Evolutionary conservation across 805 yeast species (phyloP), one percentile per base, ranked within the genome.

Genomic region (Zygotorulaspora chibaensis): DNA sequence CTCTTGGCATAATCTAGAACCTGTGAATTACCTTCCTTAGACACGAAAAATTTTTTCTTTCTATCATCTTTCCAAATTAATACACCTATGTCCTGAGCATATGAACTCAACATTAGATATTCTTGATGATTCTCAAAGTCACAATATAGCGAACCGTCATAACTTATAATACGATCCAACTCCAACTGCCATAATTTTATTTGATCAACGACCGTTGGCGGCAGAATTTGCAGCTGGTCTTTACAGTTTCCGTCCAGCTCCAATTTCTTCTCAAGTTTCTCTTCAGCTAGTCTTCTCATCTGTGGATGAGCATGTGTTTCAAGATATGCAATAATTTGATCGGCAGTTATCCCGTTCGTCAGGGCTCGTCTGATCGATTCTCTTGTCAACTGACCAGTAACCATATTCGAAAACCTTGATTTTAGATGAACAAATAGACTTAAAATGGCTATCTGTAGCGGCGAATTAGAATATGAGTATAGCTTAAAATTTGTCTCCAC

Each of bases 141-240:
- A 46, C 87, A 83, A 68, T 87, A 93, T 38, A 93, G 66, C 48
- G 83, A 89, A 0, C 99, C 99, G 25, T 83, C 87, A 41, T 80
- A 85, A 1, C 93, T 79, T 55, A 85, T 82, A 53, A 93, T 87
- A 67, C 99, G 78, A 64, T 93, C 98, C 69, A 90, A 68, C 63
- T 93, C 99, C 49, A 93, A 72, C 69, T 93, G 98, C 99, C 99
- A 93, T 43, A 93, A 73, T 61, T 82, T 83, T 56, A 93, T 87
- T 64, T 93, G 99, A 66, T 93, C 99, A 1, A 87, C 86, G n/a
- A 93, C 96, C 0, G 96, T 93, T 0, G 98, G 96, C 3, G 98
- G 98, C 5, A 86, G 63, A 10, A 93, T 70, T 59, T 83, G 82
- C 47, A 81, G 57, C 51, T 76, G 62, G 53, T 80, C 77, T 51